Evolutionary conservation across 345 rosid species (phyloP).

Genomic region (Bruguiera gymnorhiza): DNA sequence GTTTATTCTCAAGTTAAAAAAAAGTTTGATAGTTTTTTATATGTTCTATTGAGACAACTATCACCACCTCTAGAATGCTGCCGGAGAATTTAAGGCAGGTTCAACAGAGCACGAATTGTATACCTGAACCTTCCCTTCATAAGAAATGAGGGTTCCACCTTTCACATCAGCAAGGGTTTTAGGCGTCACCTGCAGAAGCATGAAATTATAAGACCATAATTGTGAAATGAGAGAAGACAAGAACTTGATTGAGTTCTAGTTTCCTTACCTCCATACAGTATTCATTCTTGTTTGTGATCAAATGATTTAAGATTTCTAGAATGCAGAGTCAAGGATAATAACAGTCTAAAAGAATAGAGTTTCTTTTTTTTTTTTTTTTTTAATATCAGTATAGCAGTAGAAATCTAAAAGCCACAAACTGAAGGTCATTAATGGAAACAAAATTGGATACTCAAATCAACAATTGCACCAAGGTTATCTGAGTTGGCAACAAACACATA

Average conservation of each 20-base stretch:
- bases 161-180: constrained; percentile 97
- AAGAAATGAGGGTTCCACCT: constrained; percentile 96
- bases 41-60: neutral
- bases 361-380: constrained; percentile 5
- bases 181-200: constrained; percentile 43
- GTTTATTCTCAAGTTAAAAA: too few species aligned
- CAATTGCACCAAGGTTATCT: constrained; percentile 91
- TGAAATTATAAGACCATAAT: constrained; percentile 2
- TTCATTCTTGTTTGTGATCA: constrained; percentile 46
- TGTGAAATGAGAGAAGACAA: constrained; percentile 4
- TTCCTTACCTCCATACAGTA: constrained; percentile 56
- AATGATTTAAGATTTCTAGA: constrained; percentile 53
- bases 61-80: too few species aligned
- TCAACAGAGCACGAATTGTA: constrained; percentile 8
- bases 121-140: constrained; percentile 97
- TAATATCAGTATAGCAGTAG: neutral
- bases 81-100: neutral
- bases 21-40: too few species aligned
- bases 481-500: constrained; percentile 93
- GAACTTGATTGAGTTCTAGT: constrained; percentile 7
- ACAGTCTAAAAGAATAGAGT: constrained; percentile 10
- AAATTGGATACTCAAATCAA: constrained; percentile 91
- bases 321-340: constrained; percentile 35
- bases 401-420: constrained; percentile 9
- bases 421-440: constrained; percentile 5